Evolutionary conservation across 805 yeast genomes (phyloP).

Genomic region (Candida lessepsii): DNA sequence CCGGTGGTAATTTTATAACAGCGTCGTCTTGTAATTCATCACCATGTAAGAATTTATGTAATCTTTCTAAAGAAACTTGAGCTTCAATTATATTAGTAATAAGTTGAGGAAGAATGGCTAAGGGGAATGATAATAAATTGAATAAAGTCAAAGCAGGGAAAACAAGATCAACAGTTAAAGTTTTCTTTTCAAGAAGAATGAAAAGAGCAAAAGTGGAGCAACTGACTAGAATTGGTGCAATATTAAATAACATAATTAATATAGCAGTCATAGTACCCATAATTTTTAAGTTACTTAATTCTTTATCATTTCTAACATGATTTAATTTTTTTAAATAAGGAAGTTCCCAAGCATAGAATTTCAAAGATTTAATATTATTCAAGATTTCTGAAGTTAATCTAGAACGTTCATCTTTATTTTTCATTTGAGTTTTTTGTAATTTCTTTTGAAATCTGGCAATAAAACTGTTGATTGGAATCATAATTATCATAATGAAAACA

Average conservation of each 20-base stretch:
- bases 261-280: slow-evolving; percentile 74
- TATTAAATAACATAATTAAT: slow-evolving; percentile 72
- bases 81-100: slow-evolving; percentile 86
- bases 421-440: slow-evolving; percentile 84
- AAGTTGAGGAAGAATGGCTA: slow-evolving; percentile 89
- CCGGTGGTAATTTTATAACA: slow-evolving; percentile 52
- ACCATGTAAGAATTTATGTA: slow-evolving; percentile 67
- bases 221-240: slow-evolving; percentile 87
- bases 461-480: slow-evolving; percentile 76
- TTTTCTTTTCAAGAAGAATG: slow-evolving; percentile 56
- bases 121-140: slow-evolving; percentile 86
- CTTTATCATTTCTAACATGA: slow-evolving; percentile 84
- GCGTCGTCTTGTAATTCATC: slow-evolving; percentile 85
- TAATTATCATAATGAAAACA: slow-evolving; percentile 69
- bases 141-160: slow-evolving; percentile 88
- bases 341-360: slow-evolving; percentile 92
- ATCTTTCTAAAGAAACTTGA: slow-evolving; percentile 75
- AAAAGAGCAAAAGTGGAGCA: slow-evolving; percentile 86
- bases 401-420: slow-evolving; percentile 86
- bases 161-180: slow-evolving; percentile 85
- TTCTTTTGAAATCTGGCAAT: slow-evolving; percentile 67
- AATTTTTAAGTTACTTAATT: slow-evolving; percentile 68
- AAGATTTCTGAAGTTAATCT: slow-evolving; percentile 84
- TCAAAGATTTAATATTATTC: slow-evolving; percentile 88
- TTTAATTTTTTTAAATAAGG: slow-evolving; percentile 76